phyloP scores from a whole-genome alignment of 257 asterid species.

The Solanum chmielewskii region DNA sequence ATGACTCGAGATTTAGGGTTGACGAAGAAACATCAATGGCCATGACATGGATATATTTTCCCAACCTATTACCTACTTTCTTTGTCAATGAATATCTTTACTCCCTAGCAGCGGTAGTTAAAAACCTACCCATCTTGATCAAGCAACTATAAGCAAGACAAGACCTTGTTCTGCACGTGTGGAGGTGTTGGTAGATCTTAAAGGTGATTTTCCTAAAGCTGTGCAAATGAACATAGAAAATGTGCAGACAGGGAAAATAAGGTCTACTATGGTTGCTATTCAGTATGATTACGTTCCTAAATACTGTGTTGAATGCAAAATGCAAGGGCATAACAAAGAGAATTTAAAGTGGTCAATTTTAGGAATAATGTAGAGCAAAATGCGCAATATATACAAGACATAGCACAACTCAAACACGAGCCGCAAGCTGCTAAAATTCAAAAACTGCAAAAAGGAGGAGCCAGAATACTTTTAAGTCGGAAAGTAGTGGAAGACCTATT shows the following conservation, averaged over 20 bases:
- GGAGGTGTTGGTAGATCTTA: not conserved
- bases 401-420: too few species aligned
- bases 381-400: too few species aligned
- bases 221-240: not conserved
- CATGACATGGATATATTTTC: not conserved
- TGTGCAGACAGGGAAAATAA: not conserved
- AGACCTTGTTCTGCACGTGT: not conserved
- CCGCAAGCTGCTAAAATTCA: too few species aligned
- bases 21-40: too few species aligned
- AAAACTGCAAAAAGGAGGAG: too few species aligned
- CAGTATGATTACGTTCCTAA: not conserved
- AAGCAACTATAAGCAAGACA: not conserved
- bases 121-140: not conserved
- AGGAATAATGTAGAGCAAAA: too few species aligned
- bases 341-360: too few species aligned
- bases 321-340: not conserved
- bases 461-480: too few species aligned
- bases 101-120: not conserved
- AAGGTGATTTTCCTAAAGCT: not conserved
- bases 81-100: not conserved
- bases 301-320: not conserved
- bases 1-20: not conserved
- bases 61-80: not conserved
- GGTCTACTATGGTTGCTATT: not conserved
- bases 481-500: too few species aligned